These are phyloP conservation scores for Myxozyma neotropica DNA, from an alignment of 805 yeast genomes.

Conservation along the genomic window DNA sequence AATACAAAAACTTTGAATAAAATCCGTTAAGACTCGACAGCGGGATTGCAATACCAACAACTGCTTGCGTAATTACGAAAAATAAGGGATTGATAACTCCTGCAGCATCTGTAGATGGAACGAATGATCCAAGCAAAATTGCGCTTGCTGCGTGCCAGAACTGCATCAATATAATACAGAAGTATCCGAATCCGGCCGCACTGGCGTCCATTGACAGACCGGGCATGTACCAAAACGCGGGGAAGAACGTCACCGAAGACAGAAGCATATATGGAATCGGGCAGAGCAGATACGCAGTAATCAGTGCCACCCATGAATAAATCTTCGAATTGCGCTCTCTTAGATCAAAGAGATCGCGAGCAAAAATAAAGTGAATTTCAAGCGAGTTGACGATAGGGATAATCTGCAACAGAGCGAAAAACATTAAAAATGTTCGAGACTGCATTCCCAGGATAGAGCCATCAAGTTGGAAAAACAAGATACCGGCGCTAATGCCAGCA, in stretches of 20 bases:
- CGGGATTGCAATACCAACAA: constrained; percentile 76
- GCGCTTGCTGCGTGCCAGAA: constrained; percentile 39
- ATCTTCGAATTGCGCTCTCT: constrained; percentile 75
- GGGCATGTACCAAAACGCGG: constrained; percentile 69
- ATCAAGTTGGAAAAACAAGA: constrained; percentile 58
- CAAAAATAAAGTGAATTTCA: constrained; percentile 61
- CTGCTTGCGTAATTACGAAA: constrained; percentile 64
- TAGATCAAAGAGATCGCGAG: constrained; percentile 67
- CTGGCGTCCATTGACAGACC: constrained; percentile 61
- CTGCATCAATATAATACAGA: constrained; percentile 42
- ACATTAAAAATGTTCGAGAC: constrained; percentile 56
- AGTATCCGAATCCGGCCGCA: constrained; percentile 48
- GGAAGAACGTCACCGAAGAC: constrained; percentile 63
- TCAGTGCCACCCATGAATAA: constrained; percentile 63
- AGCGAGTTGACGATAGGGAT: constrained; percentile 57
- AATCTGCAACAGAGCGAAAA: constrained; percentile 57
- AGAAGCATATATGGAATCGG: constrained; percentile 64
- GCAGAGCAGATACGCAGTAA: constrained; percentile 55
- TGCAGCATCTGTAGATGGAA: constrained; percentile 49
- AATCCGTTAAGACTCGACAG: constrained; percentile 63
- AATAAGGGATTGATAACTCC: constrained; percentile 57
- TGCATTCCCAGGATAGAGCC: constrained; percentile 63
- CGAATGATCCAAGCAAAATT: constrained; percentile 49
- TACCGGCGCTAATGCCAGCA: constrained; percentile 51
- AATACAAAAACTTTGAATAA: constrained; percentile 73